Evolutionary conservation across 352 stramenopile species (phyloP).

Genomic region (Phytophthora litchii): DNA sequence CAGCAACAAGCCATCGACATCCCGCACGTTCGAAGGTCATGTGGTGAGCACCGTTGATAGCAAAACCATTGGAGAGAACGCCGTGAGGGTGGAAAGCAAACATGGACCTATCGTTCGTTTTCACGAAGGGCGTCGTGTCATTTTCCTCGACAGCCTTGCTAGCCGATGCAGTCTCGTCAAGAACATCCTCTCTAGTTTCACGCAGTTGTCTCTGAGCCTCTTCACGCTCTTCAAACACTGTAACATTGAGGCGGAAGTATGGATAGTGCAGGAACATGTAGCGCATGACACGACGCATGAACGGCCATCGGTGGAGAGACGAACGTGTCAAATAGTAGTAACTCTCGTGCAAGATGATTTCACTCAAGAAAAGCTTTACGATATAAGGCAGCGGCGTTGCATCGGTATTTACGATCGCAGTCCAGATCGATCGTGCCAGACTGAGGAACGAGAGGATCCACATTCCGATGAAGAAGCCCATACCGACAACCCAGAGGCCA

Average conservation of each 20-base stretch:
- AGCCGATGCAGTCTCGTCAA: constrained; percentile 72
- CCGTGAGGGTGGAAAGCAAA: constrained; percentile 73
- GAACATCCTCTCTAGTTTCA: constrained; percentile 30
- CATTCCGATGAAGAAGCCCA: constrained; percentile 33
- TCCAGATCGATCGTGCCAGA: constrained; percentile 5
- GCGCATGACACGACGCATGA: constrained; percentile 43
- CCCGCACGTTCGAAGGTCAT: constrained; percentile 51
- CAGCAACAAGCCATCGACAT: constrained; percentile 67
- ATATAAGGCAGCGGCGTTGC: constrained; percentile 15
- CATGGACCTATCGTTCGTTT: constrained; percentile 17
- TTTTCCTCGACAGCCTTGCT: constrained; percentile 38
- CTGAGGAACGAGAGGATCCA: constrained; percentile 21
- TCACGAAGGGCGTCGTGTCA: constrained; percentile 6
- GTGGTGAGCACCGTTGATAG: constrained; percentile 59
- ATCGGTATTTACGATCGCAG: neutral
- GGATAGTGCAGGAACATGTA: constrained; percentile 51
- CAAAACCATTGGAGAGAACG: constrained; percentile 54
- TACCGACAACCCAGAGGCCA: constrained; percentile 38
- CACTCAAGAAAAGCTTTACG: constrained; percentile 33
- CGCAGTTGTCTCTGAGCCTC: constrained; percentile 12
- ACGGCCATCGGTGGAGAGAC: constrained; percentile 45
- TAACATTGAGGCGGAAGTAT: constrained; percentile 56
- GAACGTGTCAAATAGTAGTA: constrained; percentile 36
- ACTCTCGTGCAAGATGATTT: constrained; percentile 46
- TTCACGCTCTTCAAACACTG: constrained; percentile 48